phyloP scores from a whole-genome alignment of 2,329 filamentous ascomycete species.

The Ophiostoma pallidulum region DNA sequence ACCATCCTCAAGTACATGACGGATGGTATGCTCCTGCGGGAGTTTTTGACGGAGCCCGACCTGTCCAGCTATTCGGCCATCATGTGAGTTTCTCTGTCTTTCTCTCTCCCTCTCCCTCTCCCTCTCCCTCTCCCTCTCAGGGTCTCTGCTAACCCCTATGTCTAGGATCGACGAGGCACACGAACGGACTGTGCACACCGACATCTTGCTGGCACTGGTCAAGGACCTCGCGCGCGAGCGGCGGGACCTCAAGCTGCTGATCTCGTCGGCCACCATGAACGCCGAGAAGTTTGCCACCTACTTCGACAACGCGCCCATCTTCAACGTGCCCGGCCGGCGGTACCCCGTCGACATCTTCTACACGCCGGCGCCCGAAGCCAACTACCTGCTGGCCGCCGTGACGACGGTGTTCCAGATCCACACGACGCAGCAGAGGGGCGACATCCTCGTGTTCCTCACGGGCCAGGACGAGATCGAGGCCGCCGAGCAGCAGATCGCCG shows the following conservation, averaged over 20 bases:
- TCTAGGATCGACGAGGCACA: slow-evolving; percentile 96
- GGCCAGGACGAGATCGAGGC: slow-evolving; percentile 95
- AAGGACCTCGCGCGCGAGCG: slow-evolving; percentile 80
- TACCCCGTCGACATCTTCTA: slow-evolving; percentile 91
- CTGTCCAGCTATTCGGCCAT: slow-evolving; percentile 73
- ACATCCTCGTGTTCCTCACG: slow-evolving; percentile 89
- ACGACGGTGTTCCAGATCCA: slow-evolving; percentile 95
- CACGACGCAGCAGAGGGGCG: slow-evolving; percentile 71
- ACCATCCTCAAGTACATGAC: slow-evolving; percentile 95
- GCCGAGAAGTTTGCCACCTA: slow-evolving; percentile 86
- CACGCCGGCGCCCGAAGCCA: slow-evolving; percentile 81
- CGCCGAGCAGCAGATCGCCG: slow-evolving; percentile 71
- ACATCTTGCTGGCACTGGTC: slow-evolving; percentile 77
- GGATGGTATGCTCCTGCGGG: slow-evolving; percentile 85
- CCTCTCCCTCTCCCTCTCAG: not conserved
- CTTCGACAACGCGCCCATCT: slow-evolving; percentile 87
- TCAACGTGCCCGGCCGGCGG: slow-evolving; percentile 83
- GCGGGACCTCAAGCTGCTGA: slow-evolving; percentile 79
- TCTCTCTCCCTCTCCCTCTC: not conserved
- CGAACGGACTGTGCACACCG: slow-evolving; percentile 83
- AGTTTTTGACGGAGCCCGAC: slow-evolving; percentile 83
- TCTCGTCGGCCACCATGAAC: slow-evolving; percentile 91
- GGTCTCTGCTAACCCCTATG: too few relatives aligned
- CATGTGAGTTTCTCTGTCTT: slow-evolving; percentile 49
- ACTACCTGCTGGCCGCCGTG: slow-evolving; percentile 83